Base-by-base conservation (phyloP, 2,329 filamentous ascomycete species). In the Scortechinia acanthostroma region DNA sequence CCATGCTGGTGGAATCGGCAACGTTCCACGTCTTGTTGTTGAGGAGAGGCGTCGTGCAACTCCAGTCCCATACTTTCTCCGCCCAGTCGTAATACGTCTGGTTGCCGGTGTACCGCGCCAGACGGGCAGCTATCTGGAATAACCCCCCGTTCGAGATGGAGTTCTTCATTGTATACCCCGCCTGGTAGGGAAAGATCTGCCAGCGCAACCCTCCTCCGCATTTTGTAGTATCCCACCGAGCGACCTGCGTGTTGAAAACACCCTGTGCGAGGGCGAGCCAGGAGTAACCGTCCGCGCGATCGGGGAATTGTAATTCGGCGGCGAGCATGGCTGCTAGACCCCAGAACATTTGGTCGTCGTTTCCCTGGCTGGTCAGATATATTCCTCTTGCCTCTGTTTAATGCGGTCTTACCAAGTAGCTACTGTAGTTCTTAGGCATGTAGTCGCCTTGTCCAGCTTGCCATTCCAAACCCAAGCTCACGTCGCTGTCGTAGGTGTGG, bases 101-200 rank as follows among this genome's bases (percentile, higher is more conserved):
- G 51, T 81, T 79, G 17, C 69, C 66, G 2, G 77, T 81, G 56
- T 76, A 79, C 13, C 70, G 65, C 1, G 74, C 76, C 4, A 82
- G 63, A 10, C 77, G 71, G 4, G 76, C 71, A 3, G 59, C 58
- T 17, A 58, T 52, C 47, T 63, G 59, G 52, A 63, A 63, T 48
- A 63, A 61, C 10, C 60, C 55, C 4, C 57, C 60, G 47, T 63
- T 63, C 25, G 59, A 58, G n/a, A 63, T 58, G n/a, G 58, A 48
- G 44, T 63, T 63, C 46, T 64, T 83, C 66, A 82, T 80, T 50
- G 72, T 64, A 57, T 78, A 83, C 5, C 79, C 79, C 4, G 59
- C 61, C 47, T 80, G 77, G 52, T 73, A 73, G 2, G 69, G 61
- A 55, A 71, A 76, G 46, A 81, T 76, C 58, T 83, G 78, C 74